phyloP scores from a whole-genome alignment of 345 rosid species.

The Erucastrum elatum region DNA sequence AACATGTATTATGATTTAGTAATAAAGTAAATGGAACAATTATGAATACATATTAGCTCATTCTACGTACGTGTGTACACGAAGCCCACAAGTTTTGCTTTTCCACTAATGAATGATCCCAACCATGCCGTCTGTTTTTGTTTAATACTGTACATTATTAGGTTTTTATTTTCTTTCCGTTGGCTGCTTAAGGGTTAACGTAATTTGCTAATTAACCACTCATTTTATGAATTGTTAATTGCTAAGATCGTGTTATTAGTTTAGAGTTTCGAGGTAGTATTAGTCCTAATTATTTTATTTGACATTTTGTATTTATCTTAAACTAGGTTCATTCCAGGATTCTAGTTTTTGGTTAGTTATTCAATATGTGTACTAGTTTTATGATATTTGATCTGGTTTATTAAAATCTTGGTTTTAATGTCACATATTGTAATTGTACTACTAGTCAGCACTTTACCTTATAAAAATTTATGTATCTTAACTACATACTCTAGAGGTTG shows the following conservation, averaged over 20 bases:
- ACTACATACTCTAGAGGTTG: background rate
- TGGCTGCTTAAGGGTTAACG: slow-evolving; percentile 26
- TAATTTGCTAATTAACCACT: slow-evolving; percentile 35
- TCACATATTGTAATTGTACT: background rate
- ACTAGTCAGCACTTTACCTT: background rate
- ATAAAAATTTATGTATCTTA: background rate
- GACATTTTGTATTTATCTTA: background rate
- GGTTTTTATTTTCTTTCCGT: background rate
- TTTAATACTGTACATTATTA: background rate
- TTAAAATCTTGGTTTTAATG: background rate
- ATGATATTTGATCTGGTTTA: background rate
- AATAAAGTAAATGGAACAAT: background rate
- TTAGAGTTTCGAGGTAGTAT: slow-evolving; percentile 16
- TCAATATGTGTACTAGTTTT: background rate
- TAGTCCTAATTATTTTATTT: background rate
- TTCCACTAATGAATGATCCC: slow-evolving; percentile 21
- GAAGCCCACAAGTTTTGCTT: slow-evolving; percentile 30
- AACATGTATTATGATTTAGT: slow-evolving; percentile 1
- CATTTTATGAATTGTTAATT: slow-evolving; percentile 29
- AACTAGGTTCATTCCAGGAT: background rate
- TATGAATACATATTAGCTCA: background rate
- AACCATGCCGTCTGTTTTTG: background rate
- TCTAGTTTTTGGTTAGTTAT: background rate
- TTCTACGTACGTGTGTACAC: slow-evolving; percentile 36
- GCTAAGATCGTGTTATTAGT: slow-evolving; percentile 19